These are phyloP conservation scores for Aspergillus arachidicola DNA, from an alignment of 2,329 filamentous ascomycete species.

Conservation along the genomic window DNA sequence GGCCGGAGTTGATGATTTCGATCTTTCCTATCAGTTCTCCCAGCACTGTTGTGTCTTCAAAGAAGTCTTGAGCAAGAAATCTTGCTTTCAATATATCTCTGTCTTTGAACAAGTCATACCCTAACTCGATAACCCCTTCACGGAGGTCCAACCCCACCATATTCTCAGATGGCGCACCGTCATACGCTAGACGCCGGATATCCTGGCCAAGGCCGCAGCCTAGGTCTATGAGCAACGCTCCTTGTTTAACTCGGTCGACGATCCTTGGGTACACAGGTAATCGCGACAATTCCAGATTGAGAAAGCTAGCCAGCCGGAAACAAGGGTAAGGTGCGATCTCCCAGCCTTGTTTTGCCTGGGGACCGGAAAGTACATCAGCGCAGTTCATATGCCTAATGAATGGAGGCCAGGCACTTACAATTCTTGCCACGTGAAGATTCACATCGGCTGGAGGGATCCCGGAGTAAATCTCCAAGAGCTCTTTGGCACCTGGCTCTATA, in stretches of 20 bases:
- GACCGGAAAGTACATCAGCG: too few relatives aligned
- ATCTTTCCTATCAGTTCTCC: not conserved
- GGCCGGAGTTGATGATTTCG: constrained; percentile 12
- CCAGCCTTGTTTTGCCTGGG: not conserved
- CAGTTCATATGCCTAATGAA: too few relatives aligned
- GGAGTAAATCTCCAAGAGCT: too few relatives aligned
- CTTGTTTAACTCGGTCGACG: not conserved
- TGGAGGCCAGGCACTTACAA: too few relatives aligned
- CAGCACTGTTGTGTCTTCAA: not conserved
- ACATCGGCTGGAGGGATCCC: too few relatives aligned
- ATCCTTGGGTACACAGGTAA: not conserved
- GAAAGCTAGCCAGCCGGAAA: not conserved
- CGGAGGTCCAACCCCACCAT: not conserved
- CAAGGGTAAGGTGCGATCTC: not conserved
- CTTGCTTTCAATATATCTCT: not conserved
- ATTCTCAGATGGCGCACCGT: not conserved
- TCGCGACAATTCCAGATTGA: not conserved
- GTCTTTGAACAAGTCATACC: not conserved
- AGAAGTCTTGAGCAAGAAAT: constrained; percentile 12
- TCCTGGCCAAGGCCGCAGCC: not conserved
- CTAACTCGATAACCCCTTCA: not conserved
- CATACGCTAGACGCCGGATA: not conserved
- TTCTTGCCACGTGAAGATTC: too few relatives aligned
- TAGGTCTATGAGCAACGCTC: not conserved
- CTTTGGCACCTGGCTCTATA: too few relatives aligned